These are phyloP conservation scores for Cercospora berteroae DNA, from an alignment of 2,329 filamentous ascomycete species.

Conservation along the genomic window DNA sequence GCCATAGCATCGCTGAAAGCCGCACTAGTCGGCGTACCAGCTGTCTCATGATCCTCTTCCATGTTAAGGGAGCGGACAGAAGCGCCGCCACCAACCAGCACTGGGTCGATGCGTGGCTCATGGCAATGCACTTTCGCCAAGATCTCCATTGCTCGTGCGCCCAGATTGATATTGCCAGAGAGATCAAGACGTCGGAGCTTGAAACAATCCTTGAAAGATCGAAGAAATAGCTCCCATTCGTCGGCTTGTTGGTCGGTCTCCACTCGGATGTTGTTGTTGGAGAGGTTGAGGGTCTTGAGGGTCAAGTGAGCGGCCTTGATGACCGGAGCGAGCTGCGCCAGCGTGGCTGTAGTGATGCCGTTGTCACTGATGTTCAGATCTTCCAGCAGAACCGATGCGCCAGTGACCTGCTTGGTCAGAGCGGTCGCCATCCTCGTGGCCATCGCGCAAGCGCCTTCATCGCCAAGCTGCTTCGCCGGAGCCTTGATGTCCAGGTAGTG, in stretches of 20 bases:
- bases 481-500: slow-evolving; percentile 47
- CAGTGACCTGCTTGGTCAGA: slow-evolving; percentile 36
- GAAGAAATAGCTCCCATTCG: slow-evolving; percentile 47
- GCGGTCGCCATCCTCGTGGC: slow-evolving; percentile 45
- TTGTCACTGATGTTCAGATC: slow-evolving; percentile 50
- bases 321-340: slow-evolving; percentile 44
- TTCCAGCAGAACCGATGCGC: slow-evolving; percentile 41
- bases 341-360: slow-evolving; percentile 42
- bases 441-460: slow-evolving; percentile 46
- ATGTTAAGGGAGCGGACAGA: slow-evolving; percentile 30
- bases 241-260: slow-evolving; percentile 37
- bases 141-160: slow-evolving; percentile 47
- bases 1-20: slow-evolving; percentile 21
- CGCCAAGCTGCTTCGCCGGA: slow-evolving; percentile 46
- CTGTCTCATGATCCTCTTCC: slow-evolving; percentile 9
- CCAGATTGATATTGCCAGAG: slow-evolving; percentile 44
- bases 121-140: slow-evolving; percentile 44
- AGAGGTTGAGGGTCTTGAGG: slow-evolving; percentile 49
- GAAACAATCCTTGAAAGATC: slow-evolving; percentile 45
- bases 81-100: slow-evolving; percentile 27
- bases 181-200: slow-evolving; percentile 48
- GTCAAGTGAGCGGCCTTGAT: slow-evolving; percentile 45
- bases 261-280: slow-evolving; percentile 47
- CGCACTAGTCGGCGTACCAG: slow-evolving; percentile 6
- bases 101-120: slow-evolving; percentile 36